Percentiles rank a stretch among this genome's conserved stretches.
Evolutionary conservation across 129 eudicot genomes (phyloP).

Genomic region (Tanacetum coccineum): DNA sequence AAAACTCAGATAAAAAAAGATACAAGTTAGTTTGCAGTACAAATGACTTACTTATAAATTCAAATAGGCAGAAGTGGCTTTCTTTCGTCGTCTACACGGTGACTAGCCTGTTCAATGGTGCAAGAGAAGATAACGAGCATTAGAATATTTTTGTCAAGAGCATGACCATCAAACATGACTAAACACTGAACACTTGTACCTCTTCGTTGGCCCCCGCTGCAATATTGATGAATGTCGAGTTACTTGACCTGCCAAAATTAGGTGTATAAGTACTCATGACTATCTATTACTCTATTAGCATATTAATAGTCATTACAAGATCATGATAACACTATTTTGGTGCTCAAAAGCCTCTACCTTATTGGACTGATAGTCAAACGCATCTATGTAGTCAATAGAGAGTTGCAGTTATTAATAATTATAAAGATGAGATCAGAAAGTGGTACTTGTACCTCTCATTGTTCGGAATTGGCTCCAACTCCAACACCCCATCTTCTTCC

Average conservation of each 20-base stretch:
- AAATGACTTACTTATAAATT: constrained; percentile 34
- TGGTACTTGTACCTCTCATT: constrained; percentile 46
- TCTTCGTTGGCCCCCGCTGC: constrained; percentile 95
- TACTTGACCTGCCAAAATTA: constrained; percentile 2
- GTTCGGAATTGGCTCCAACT: constrained; percentile 45
- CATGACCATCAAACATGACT: constrained; percentile 2
- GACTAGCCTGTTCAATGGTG: constrained; percentile 67
- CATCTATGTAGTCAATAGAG: background rate
- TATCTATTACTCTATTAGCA: too few species aligned
- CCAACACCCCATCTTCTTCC: constrained; percentile 61
- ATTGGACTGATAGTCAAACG: background rate
- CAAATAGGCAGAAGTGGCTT: constrained; percentile 86
- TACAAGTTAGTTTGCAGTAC: background rate
- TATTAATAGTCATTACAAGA: too few species aligned
- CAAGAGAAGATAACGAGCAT: background rate
- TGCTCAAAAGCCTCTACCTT: too few species aligned
- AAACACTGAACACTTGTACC: constrained; percentile 33
- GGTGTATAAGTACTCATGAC: background rate
- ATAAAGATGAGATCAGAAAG: too few species aligned
- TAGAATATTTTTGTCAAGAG: constrained; percentile 7
- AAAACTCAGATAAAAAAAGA: too few species aligned
- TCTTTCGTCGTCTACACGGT: constrained; percentile 89
- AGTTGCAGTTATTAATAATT: too few species aligned
- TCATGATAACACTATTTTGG: too few species aligned
- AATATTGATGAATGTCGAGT: constrained; percentile 65